Conservation (phyloP, 2,329 filamentous ascomycete species). For the Cordyceps tenuipes region DNA sequence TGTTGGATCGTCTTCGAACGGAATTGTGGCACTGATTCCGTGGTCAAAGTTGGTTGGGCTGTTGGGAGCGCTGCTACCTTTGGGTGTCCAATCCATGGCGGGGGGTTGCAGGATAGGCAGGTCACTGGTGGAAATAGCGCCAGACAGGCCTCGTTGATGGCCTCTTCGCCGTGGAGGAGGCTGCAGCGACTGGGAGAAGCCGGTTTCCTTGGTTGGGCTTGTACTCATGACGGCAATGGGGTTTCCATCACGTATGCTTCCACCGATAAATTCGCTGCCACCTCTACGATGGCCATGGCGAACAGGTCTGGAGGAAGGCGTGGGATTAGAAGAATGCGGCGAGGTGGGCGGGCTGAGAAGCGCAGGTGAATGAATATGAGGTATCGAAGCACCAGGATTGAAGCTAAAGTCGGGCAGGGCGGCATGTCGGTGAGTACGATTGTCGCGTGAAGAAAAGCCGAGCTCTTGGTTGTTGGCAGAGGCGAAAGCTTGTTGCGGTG, state of each 20-base stretch:
- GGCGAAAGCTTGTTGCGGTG: not conserved
- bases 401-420: constrained; percentile 48
- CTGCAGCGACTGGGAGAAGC: constrained; percentile 46
- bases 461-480: constrained; percentile 24
- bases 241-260: constrained; percentile 51
- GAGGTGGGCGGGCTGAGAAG: constrained; percentile 48
- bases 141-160: constrained; percentile 65
- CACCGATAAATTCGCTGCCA: constrained; percentile 80
- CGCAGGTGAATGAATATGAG: constrained; percentile 23
- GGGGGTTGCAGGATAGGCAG: constrained; percentile 60
- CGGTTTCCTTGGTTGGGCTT: constrained; percentile 59
- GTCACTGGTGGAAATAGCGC: constrained; percentile 77
- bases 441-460: constrained; percentile 23
- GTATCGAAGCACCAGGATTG: constrained; percentile 39
- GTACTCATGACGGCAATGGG: constrained; percentile 56
- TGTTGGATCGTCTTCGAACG: constrained; percentile 7
- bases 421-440: constrained; percentile 25
- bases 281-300: constrained; percentile 72
- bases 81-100: constrained; percentile 41
- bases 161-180: constrained; percentile 48
- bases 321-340: constrained; percentile 40
- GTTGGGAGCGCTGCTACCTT: constrained; percentile 56
- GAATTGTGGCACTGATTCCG: constrained; percentile 10
- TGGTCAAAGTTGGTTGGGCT: constrained; percentile 44
- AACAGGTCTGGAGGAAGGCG: constrained; percentile 47